Percentiles rank a stretch among this genome's conserved stretches.
Conservation (phyloP, 2,329 filamentous ascomycete genomes). For the Epichloe brachyelytri region DNA sequence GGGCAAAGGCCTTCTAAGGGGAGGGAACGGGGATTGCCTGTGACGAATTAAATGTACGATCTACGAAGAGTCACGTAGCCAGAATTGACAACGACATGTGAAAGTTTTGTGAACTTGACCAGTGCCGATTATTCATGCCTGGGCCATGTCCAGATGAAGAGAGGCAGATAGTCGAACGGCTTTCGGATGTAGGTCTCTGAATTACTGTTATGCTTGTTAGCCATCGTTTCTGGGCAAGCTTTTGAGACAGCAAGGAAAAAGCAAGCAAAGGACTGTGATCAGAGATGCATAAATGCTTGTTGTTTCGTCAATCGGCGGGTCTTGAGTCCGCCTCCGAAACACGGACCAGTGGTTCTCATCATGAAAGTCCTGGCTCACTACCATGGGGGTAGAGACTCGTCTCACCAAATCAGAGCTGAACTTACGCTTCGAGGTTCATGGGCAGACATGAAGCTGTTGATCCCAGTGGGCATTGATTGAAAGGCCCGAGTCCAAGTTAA, state of each 20-base stretch:
- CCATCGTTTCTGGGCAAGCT: not conserved
- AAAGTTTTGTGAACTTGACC: too few species aligned
- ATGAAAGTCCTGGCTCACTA: conserved; percentile 10
- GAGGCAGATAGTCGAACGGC: not conserved
- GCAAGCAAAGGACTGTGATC: conserved; percentile 24
- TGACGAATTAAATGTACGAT: not conserved
- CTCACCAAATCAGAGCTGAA: not conserved
- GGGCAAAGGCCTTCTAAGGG: too few species aligned
- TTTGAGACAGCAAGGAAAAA: not conserved
- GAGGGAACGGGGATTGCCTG: too few species aligned
- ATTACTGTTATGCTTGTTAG: too few species aligned
- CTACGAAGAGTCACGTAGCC: not conserved
- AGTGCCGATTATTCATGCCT: not conserved
- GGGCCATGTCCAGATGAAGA: not conserved
- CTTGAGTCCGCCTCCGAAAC: conserved; percentile 90
- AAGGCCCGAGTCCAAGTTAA: not conserved
- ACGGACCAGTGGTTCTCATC: conserved; percentile 92
- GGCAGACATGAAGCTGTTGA: not conserved
- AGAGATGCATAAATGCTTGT: conserved; percentile 67
- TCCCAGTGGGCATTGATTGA: not conserved
- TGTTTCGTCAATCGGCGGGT: conserved; percentile 71
- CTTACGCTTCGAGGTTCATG: conserved; percentile 1
- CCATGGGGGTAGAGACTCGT: not conserved
- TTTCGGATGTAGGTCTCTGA: not conserved
- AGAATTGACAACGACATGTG: too few species aligned